Percentiles rank a stretch among this genome's conserved stretches.
Evolutionary conservation across 225 moss, liverwort and hornwort species (phyloP).

Genomic region (Bryoerythrophyllum caledonicum): DNA sequence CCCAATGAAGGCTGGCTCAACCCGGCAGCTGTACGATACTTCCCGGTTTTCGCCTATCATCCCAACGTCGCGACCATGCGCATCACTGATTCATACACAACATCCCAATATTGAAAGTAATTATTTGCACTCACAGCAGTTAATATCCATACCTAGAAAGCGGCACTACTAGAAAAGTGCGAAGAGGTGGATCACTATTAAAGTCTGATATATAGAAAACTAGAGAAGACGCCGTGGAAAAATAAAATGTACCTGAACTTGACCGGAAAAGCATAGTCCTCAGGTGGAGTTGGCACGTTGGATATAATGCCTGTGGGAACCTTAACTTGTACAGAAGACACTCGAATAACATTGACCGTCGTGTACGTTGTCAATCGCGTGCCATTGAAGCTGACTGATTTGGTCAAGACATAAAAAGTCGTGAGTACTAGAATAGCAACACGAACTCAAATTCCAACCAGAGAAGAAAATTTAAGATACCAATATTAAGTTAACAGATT

Average conservation of each 20-base stretch:
- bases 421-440: background rate
- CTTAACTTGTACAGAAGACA: slow-evolving; percentile 64
- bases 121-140: slow-evolving; percentile 6
- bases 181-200: background rate
- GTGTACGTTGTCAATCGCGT: slow-evolving; percentile 87
- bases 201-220: background rate
- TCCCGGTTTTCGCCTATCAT: slow-evolving; percentile 74
- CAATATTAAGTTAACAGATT: background rate
- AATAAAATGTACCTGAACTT: slow-evolving; percentile 66
- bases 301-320: slow-evolving; percentile 62
- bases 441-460: background rate
- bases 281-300: slow-evolving; percentile 64
- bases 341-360: slow-evolving; percentile 62
- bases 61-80: slow-evolving; percentile 70
- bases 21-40: slow-evolving; percentile 77
- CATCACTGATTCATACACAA: slow-evolving; percentile 55
- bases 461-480: background rate
- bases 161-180: background rate
- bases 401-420: slow-evolving; percentile 17
- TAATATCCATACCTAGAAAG: background rate
- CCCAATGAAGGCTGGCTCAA: slow-evolving; percentile 83
- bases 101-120: slow-evolving; percentile 21
- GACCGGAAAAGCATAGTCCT: slow-evolving; percentile 73
- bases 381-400: slow-evolving; percentile 84
- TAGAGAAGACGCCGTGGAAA: slow-evolving; percentile 1